A percentile compares a stretch with the other conserved stretches of the same genome.
These are phyloP conservation scores for Yamadazyma oceani DNA, from an alignment of 1,139 yeast genomes.

Conservation along the genomic window DNA sequence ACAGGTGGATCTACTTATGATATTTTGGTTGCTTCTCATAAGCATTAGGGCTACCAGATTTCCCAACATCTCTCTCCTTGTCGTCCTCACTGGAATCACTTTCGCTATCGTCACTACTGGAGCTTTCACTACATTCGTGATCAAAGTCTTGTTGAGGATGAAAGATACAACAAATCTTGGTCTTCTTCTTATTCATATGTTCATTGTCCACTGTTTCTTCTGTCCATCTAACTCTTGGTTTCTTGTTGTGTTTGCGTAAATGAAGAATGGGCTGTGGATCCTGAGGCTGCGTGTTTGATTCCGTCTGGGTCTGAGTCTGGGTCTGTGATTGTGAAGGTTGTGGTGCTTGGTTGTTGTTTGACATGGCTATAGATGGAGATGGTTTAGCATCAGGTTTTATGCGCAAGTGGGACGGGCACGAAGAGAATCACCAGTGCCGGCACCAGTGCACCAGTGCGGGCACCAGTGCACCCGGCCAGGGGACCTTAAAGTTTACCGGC, in stretches of 20 bases:
- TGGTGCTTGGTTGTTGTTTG: neutral
- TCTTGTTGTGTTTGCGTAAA: slow-evolving; percentile 15
- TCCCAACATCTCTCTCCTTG: slow-evolving; percentile 10
- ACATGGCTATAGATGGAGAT: neutral
- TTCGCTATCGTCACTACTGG: slow-evolving; percentile 23
- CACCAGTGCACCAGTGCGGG: too few relatives aligned
- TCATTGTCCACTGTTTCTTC: slow-evolving; percentile 90
- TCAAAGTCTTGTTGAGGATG: slow-evolving; percentile 83
- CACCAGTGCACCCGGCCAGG: too few relatives aligned
- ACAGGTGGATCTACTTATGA: too few relatives aligned
- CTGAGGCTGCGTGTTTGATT: neutral
- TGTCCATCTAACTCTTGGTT: slow-evolving; percentile 72
- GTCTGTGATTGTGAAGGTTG: slow-evolving; percentile 3
- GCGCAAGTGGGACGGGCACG: neutral
- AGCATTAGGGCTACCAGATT: slow-evolving; percentile 55
- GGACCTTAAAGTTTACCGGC: too few relatives aligned
- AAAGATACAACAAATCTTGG: slow-evolving; percentile 94
- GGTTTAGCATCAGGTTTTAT: neutral
- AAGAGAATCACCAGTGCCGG: too few relatives aligned
- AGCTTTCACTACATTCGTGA: slow-evolving; percentile 36
- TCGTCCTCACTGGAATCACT: slow-evolving; percentile 41
- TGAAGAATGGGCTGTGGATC: slow-evolving; percentile 11
- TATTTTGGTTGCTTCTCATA: slow-evolving; percentile 74
- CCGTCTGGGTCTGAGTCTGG: slow-evolving; percentile 5
- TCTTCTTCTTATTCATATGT: slow-evolving; percentile 78